Percentiles rank a stretch among this genome's conserved stretches.
These are phyloP conservation scores for Penicillium chermesinum DNA, from an alignment of 495 filamentous ascomycete species.

Conservation along the genomic window DNA sequence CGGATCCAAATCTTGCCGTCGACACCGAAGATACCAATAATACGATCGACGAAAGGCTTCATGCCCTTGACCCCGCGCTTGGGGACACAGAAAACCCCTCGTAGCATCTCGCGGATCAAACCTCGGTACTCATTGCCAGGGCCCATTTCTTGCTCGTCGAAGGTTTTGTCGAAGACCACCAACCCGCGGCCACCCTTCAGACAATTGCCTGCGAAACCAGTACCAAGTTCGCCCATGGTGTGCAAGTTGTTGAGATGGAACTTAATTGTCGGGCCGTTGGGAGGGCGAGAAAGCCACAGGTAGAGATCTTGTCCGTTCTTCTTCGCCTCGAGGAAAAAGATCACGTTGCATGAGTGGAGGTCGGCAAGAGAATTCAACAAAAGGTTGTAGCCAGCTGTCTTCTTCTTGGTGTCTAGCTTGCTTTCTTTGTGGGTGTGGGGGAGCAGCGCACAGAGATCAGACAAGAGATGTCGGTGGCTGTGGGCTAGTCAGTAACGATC, in stretches of 20 bases:
- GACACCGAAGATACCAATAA: constrained; percentile 86
- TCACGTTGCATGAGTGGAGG: constrained; percentile 97
- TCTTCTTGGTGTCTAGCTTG: constrained; percentile 94
- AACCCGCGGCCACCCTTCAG: constrained; percentile 93
- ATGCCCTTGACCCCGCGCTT: constrained; percentile 72
- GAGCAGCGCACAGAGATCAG: constrained; percentile 82
- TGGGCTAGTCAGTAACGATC: constrained; percentile 7
- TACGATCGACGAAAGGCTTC: constrained; percentile 95
- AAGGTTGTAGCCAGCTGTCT: constrained; percentile 61
- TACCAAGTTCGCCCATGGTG: constrained; percentile 82
- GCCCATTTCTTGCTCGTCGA: constrained; percentile 60
- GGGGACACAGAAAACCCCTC: constrained; percentile 91
- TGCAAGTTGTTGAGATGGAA: constrained; percentile 61
- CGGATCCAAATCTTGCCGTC: constrained; percentile 97
- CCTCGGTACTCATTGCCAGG: constrained; percentile 41
- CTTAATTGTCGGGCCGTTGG: constrained; percentile 93
- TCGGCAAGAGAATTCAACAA: constrained; percentile 95
- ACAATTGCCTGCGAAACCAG: constrained; percentile 93
- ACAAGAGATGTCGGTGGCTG: constrained; percentile 88
- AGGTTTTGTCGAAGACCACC: constrained; percentile 82
- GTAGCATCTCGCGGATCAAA: constrained; percentile 65
- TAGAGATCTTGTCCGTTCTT: constrained; percentile 89
- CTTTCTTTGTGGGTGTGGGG: constrained; percentile 91
- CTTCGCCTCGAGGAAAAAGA: constrained; percentile 92
- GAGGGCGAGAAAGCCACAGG: constrained; percentile 87